Percentiles rank a stretch among this genome's conserved stretches.
phyloP scores from a whole-genome alignment of 352 stramenopile species.

The Phytophthora brassicae region DNA sequence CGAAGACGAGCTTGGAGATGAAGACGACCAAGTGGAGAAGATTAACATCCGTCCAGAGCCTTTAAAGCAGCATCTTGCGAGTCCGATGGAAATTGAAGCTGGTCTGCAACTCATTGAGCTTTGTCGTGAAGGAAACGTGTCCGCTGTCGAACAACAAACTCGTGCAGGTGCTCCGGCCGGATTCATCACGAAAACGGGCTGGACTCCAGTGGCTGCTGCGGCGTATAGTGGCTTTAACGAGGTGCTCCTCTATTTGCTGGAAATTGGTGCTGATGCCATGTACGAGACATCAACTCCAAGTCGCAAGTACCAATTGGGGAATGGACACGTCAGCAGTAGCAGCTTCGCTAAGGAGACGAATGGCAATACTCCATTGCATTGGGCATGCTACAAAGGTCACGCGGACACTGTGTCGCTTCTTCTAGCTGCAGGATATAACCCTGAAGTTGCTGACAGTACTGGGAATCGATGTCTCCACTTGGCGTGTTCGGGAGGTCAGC shows the following conservation, averaged over 20 bases:
- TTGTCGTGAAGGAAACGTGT: conserved; percentile 52
- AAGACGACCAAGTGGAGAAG: conserved; percentile 40
- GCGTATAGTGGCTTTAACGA: conserved; percentile 67
- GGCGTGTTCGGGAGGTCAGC: conserved; percentile 67
- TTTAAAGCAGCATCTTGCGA: conserved; percentile 55
- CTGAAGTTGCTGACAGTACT: conserved; percentile 64
- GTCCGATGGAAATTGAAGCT: conserved; percentile 51
- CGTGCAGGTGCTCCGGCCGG: conserved; percentile 50
- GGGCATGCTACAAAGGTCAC: conserved; percentile 86
- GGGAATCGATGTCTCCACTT: conserved; percentile 80
- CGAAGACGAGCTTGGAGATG: conserved; percentile 39
- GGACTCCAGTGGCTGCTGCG: conserved; percentile 68
- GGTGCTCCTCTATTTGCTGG: conserved; percentile 68
- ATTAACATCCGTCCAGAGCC: conserved; percentile 60
- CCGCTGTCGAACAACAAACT: conserved; percentile 41
- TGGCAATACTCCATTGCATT: conserved; percentile 79
- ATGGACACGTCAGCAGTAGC: conserved; percentile 7
- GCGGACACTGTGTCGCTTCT: conserved; percentile 64
- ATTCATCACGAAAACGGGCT: conserved; percentile 78
- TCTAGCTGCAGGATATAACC: conserved; percentile 64
- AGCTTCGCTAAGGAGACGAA: conserved; percentile 12
- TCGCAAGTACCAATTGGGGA: conserved; percentile 20
- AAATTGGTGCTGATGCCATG: conserved; percentile 71
- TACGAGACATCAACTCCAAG: conserved; percentile 49
- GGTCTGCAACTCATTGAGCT: conserved; percentile 62